A percentile compares a stretch with the other conserved stretches of the same genome.
These are phyloP conservation scores for Cryoendolithus antarcticus DNA, from an alignment of 2,329 filamentous ascomycete genomes.

Conservation along the genomic window DNA sequence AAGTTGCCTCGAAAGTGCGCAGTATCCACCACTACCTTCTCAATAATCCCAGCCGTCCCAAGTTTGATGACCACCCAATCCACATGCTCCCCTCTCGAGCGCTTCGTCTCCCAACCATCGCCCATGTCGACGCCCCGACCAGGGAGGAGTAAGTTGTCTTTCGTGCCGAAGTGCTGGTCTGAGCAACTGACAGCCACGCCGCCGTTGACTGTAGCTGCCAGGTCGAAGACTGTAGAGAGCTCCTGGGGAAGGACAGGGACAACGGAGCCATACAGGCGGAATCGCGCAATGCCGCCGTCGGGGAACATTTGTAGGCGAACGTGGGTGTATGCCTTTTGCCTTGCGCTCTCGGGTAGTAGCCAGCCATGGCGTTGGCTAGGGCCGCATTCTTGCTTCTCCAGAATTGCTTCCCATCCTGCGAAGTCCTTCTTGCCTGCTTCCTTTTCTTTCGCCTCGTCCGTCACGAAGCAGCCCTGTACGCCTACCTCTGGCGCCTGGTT, in stretches of 20 bases:
- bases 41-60: constrained; percentile 52
- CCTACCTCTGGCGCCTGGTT: constrained; percentile 72
- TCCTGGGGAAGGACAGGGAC: constrained; percentile 64
- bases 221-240: constrained; percentile 54
- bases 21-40: constrained; percentile 63
- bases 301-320: constrained; percentile 75
- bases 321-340: constrained; percentile 61
- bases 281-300: constrained; percentile 71
- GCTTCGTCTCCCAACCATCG: constrained; percentile 75
- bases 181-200: constrained; percentile 64
- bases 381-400: constrained; percentile 58
- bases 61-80: constrained; percentile 74
- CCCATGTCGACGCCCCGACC: constrained; percentile 75
- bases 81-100: constrained; percentile 59
- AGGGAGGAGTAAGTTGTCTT: constrained; percentile 67
- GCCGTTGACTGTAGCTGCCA: constrained; percentile 67
- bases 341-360: constrained; percentile 45
- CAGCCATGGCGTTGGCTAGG: constrained; percentile 63
- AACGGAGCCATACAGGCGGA: constrained; percentile 64
- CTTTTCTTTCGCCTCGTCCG: constrained; percentile 45
- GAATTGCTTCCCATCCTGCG: constrained; percentile 55
- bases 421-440: constrained; percentile 40
- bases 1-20: constrained; percentile 77
- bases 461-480: constrained; percentile 61
- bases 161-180: constrained; percentile 75